Conservation (phyloP, 2,329 filamentous ascomycete genomes). For the Sporothrix phasma region DNA sequence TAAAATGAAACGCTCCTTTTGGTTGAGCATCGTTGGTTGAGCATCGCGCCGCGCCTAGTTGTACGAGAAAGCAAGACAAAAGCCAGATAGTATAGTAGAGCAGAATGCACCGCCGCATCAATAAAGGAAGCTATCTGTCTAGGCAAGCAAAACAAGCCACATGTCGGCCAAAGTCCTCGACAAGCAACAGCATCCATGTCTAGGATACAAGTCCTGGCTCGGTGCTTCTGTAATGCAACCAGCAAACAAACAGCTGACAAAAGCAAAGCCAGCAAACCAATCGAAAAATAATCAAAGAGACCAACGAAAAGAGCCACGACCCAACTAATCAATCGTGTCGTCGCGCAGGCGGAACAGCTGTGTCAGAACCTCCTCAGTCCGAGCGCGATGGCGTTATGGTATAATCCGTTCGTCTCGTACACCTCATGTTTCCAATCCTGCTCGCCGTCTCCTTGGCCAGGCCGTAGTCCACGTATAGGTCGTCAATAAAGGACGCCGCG, state of each 20-base stretch:
- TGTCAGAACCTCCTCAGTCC: conserved; percentile 65
- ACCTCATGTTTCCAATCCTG: conserved; percentile 68
- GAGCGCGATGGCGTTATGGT: conserved; percentile 72
- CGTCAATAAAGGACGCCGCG: conserved; percentile 71
- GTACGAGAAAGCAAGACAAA: not conserved
- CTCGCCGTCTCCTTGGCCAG: conserved; percentile 63
- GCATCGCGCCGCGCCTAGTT: conserved; percentile 26
- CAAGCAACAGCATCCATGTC: not conserved
- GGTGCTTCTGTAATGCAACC: too few relatives aligned
- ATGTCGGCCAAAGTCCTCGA: too few relatives aligned
- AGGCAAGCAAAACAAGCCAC: too few relatives aligned
- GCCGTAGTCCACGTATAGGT: conserved; percentile 84
- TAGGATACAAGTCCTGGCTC: too few relatives aligned
- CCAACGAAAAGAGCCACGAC: too few relatives aligned
- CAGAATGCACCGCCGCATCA: too few relatives aligned
- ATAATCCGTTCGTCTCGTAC: conserved; percentile 77
- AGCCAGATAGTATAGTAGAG: not conserved
- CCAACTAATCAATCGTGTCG: conserved; percentile 44
- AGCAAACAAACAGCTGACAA: not conserved
- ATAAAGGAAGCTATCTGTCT: not conserved
- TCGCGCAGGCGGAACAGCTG: conserved; percentile 71
- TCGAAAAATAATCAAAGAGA: not conserved
- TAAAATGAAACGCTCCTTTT: conserved; percentile 33
- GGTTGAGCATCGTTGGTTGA: conserved; percentile 47
- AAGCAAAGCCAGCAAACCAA: too few relatives aligned